Conservation (phyloP, 106 monocot genomes). For the Chionographis japonica region DNA sequence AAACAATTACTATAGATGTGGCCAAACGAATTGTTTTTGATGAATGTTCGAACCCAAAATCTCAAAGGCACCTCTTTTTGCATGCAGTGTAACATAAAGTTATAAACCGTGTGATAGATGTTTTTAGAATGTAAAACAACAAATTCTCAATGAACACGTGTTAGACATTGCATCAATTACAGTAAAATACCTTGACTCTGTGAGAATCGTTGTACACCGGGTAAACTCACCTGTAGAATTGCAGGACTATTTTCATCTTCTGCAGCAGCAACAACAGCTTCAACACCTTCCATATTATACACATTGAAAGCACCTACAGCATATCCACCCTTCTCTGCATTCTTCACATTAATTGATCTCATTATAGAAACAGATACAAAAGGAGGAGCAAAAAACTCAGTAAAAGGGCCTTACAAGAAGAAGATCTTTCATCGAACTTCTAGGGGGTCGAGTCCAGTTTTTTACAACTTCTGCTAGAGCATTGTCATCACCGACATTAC, state of each 20-base stretch:
- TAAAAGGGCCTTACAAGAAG: slow-evolving; percentile 53
- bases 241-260: slow-evolving; percentile 88
- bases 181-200: no score
- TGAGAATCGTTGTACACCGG: no score
- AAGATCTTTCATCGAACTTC: slow-evolving; percentile 67
- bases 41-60: no score
- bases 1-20: no score
- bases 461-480: slow-evolving; percentile 75
- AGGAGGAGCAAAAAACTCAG: background rate
- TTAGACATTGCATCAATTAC: no score
- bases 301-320: slow-evolving; percentile 97
- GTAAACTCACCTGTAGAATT: slow-evolving; percentile 73
- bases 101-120: no score
- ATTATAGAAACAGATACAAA: slow-evolving; percentile 2
- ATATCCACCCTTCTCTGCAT: slow-evolving; percentile 88
- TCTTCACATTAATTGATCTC: slow-evolving; percentile 34
- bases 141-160: no score
- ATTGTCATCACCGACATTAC: slow-evolving; percentile 86
- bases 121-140: no score
- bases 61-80: no score
- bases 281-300: slow-evolving; percentile 93
- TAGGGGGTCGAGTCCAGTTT: slow-evolving; percentile 53
- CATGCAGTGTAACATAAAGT: no score
- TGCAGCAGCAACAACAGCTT: slow-evolving; percentile 89
- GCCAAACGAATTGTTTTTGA: no score